Conservation (phyloP, 495 filamentous ascomycete genomes). For the Annulohypoxylon nitens region DNA sequence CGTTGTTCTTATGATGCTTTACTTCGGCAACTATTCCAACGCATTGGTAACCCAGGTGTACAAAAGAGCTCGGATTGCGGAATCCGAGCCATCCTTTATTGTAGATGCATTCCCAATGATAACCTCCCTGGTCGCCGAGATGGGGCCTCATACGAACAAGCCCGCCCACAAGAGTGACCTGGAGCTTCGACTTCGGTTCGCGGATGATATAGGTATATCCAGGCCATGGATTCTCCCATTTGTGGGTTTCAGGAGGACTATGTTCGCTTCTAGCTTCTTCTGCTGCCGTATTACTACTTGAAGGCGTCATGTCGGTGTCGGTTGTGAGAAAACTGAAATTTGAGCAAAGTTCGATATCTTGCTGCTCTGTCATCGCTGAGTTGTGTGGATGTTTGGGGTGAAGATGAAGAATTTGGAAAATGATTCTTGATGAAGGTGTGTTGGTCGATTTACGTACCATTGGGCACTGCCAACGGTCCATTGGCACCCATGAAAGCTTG, state of each 20-base stretch:
- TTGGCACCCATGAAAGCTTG: too few relatives aligned
- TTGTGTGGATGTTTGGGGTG: background rate
- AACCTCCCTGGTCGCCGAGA: slow-evolving; percentile 49
- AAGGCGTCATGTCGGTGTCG: background rate
- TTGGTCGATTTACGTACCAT: too few relatives aligned
- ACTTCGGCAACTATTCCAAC: background rate
- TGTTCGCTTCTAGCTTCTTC: background rate
- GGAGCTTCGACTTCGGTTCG: slow-evolving; percentile 29
- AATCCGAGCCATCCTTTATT: slow-evolving; percentile 57
- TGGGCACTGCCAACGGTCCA: too few relatives aligned
- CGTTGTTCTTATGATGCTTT: background rate
- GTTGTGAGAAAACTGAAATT: background rate
- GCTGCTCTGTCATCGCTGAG: background rate
- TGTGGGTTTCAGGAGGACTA: background rate
- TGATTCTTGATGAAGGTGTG: too few relatives aligned
- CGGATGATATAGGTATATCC: slow-evolving; percentile 50
- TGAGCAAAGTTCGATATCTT: background rate
- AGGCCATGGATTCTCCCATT: slow-evolving; percentile 36
- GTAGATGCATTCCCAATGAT: slow-evolving; percentile 56
- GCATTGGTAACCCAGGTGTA: slow-evolving; percentile 50
- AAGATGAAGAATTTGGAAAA: background rate
- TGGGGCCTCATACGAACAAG: slow-evolving; percentile 43
- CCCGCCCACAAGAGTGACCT: slow-evolving; percentile 53
- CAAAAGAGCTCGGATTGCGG: slow-evolving; percentile 42
- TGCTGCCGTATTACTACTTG: background rate